Evolutionary conservation across 148 eudicot genomes (phyloP), one percentile per base, ranked within the genome.

Genomic region (Dysphania ambrosioides): DNA sequence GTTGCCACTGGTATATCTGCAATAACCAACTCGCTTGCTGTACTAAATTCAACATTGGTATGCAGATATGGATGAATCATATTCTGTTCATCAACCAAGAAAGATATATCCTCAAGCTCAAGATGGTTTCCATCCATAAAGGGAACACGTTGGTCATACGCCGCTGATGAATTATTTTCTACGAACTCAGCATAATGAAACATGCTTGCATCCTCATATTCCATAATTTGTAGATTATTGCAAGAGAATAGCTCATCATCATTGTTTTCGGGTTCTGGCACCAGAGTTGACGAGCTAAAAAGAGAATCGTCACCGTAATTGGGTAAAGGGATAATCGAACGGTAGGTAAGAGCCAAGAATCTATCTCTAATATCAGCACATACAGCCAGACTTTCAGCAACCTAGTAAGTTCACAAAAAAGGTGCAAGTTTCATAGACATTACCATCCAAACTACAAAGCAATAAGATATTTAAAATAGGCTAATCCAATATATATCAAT

Each of bases 361-460:
- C 74, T 68, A 61, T 80, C 76, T 68, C 76, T 86, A 30, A 88
- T 72, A 73, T 75, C 79, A 71, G 86, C 72, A 77, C 84, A 90
- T 68, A 83, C 19, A 30, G 75, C 70, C 66, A 34, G 77, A 85
- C 82, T 85, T 80, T 90, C 91, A 71, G 71, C 81, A 76, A 92
- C 88, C 97, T 92, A 72, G 38, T 53, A 51, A 2, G 56, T 51
- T 13, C 13, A 13, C 56, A 51, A 51, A n/a, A n/a, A n/a, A n/a
- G n/a, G n/a, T n/a, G n/a, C n/a, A n/a, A n/a, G n/a, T n/a, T n/a
- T n/a, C n/a, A n/a, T n/a, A n/a, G n/a, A n/a, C n/a, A n/a, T n/a
- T n/a, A n/a, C n/a, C n/a, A n/a, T n/a, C n/a, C n/a, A n/a, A n/a
- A n/a, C n/a, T n/a, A n/a, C n/a, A n/a, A n/a, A n/a, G n/a, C n/a